phyloP scores from a whole-genome alignment of 768 basidiomycete genomes.

The Flagelloscypha sp. region DNA sequence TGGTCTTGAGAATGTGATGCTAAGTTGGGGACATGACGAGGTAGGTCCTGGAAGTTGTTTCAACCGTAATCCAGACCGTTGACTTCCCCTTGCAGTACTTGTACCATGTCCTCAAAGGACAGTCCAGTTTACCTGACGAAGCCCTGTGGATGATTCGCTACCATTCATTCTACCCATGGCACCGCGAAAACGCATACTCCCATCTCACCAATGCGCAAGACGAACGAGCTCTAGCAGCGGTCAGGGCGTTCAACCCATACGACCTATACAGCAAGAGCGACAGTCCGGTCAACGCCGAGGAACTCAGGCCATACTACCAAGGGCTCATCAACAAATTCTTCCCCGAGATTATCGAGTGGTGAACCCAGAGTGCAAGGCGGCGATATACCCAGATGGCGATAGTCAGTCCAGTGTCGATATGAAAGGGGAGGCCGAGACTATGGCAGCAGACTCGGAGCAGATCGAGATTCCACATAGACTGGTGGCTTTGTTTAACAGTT shows the following conservation, averaged over 20 bases:
- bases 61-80: constrained; percentile 3
- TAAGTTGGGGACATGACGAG: constrained; percentile 91
- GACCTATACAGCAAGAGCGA: constrained; percentile 91
- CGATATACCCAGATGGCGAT: too few relatives aligned
- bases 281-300: constrained; percentile 48
- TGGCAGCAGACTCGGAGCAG: too few relatives aligned
- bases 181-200: constrained; percentile 77
- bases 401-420: constrained; percentile 3
- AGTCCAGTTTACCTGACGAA: constrained; percentile 71
- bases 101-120: constrained; percentile 76
- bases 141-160: constrained; percentile 89
- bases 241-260: constrained; percentile 87
- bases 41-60: constrained; percentile 28
- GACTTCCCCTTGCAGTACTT: constrained; percentile 47
- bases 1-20: constrained; percentile 80
- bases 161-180: constrained; percentile 96
- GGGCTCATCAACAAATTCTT: constrained; percentile 79
- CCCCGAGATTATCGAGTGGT: constrained; percentile 79
- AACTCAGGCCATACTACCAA: constrained; percentile 78
- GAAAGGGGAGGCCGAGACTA: too few relatives aligned
- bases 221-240: constrained; percentile 54
- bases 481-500: too few relatives aligned
- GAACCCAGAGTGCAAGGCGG: constrained; percentile 8
- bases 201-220: constrained; percentile 76
- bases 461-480: too few relatives aligned